Percentiles rank a stretch among this genome's conserved stretches.
Conservation (phyloP, 1,139 yeast genomes). For the Casaregolazyma suthepensis region DNA sequence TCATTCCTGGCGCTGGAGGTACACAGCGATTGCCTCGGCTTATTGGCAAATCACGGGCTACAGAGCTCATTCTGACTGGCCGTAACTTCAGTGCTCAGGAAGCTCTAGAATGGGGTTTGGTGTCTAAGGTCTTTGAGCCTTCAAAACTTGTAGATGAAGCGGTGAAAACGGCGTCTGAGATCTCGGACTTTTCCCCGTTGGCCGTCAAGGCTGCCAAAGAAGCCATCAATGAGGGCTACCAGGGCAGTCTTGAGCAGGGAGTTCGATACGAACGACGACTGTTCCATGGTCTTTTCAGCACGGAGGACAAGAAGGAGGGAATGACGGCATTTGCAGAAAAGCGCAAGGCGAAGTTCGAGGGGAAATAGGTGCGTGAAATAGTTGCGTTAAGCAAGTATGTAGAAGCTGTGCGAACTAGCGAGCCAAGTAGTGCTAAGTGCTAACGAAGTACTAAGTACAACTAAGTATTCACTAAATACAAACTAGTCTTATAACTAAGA, state of each 20-base stretch:
- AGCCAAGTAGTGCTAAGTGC: too few species aligned
- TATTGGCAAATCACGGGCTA: constrained; percentile 45
- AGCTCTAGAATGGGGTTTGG: constrained; percentile 48
- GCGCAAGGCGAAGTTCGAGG: constrained; percentile 38
- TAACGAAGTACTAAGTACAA: too few species aligned
- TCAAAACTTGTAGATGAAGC: constrained; percentile 40
- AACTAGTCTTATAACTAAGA: too few species aligned
- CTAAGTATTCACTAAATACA: not conserved
- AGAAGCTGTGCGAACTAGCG: too few species aligned
- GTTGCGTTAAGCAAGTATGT: too few species aligned
- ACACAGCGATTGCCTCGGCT: constrained; percentile 44
- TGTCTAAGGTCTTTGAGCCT: constrained; percentile 38
- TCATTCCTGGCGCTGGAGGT: constrained; percentile 51
- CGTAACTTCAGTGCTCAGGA: constrained; percentile 39
- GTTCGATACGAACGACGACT: constrained; percentile 39
- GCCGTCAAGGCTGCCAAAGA: constrained; percentile 45
- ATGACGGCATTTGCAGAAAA: constrained; percentile 47
- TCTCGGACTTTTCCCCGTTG: constrained; percentile 39
- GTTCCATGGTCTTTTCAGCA: constrained; percentile 42
- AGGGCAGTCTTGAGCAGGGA: constrained; percentile 37
- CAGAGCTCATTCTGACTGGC: constrained; percentile 45
- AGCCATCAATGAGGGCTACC: constrained; percentile 38
- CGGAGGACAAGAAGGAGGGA: constrained; percentile 45
- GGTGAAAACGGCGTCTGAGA: constrained; percentile 39
- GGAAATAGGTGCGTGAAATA: constrained; percentile 28